Conservation (phyloP, 495 filamentous ascomycete species). For the Friedmanniomyces simplex region DNA sequence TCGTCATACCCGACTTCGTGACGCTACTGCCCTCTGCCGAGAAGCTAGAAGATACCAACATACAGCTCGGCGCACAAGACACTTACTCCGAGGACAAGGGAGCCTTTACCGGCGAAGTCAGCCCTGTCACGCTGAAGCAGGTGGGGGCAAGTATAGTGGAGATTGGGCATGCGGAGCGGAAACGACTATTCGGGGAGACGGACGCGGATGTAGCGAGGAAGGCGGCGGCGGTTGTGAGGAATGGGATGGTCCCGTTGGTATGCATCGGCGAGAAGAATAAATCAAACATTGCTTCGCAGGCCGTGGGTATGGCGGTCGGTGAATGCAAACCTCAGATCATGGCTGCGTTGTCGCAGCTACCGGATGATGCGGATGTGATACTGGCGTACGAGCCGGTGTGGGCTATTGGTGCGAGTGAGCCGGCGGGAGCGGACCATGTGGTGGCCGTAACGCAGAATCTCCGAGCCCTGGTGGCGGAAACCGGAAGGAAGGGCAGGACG, state of each 20-base stretch:
- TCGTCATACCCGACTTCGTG: conserved; percentile 67
- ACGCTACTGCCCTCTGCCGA: conserved; percentile 47
- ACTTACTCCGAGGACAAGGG: conserved; percentile 55
- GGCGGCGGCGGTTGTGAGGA: conserved; percentile 51
- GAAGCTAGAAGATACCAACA: conserved; percentile 35
- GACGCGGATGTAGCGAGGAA: conserved; percentile 54
- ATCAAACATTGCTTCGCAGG: conserved; percentile 32
- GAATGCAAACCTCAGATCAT: conserved; percentile 58
- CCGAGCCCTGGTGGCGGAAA: conserved; percentile 29
- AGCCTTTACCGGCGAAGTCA: conserved; percentile 69
- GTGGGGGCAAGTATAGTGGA: conserved; percentile 63
- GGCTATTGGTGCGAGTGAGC: conserved; percentile 67
- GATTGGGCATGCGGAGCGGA: conserved; percentile 69
- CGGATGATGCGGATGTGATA: conserved; percentile 53
- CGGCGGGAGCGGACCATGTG: conserved; percentile 65
- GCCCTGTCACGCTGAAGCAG: conserved; percentile 50
- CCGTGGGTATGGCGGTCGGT: conserved; percentile 46
- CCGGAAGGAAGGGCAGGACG: conserved; percentile 37
- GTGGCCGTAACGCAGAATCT: conserved; percentile 55
- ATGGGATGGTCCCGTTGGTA: conserved; percentile 65
- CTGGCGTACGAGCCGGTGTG: conserved; percentile 85
- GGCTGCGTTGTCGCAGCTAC: conserved; percentile 48
- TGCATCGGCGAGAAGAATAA: conserved; percentile 61
- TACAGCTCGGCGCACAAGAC: conserved; percentile 68
- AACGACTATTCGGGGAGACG: conserved; percentile 58